Evolutionary conservation across 257 asterid species (phyloP), one percentile per base, ranked within the genome.

Genomic region (Salvia splendens): DNA sequence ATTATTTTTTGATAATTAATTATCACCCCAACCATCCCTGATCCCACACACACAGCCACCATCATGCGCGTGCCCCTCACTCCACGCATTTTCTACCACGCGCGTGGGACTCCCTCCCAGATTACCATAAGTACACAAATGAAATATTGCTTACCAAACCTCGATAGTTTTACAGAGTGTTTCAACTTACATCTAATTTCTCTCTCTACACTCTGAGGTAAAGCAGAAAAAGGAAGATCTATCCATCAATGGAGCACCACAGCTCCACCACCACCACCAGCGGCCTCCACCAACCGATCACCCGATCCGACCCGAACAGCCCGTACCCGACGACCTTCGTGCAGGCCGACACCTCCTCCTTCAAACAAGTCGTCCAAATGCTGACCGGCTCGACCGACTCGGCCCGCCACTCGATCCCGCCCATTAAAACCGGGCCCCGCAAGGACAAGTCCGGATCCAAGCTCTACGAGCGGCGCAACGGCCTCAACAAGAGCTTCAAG

Each of bases 291-390:
- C n/a, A 6, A 10, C 48, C 54, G 24, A 66, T 82, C 43, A 74
- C 96, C 78, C 85, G 93, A 92, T 89, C 97, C 84, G 95, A 87
- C 36, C 93, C 94, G 9, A 92, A 84, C 81, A 86, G 45, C 82
- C 97, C 96, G 4, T 85, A 84, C 75, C 97, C 97, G 50, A 92
- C 98, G 12, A 92, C 98, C 76, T 92, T 92, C 80, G 96, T 92
- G 74, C 97, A 89, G 68, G 97, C 98, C 6, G 95, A 92, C 69
- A 77, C 96, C 58, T 54, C 87, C 76, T 87, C 98, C 71, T 89
- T 92, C 96, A 92, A 89, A 58, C 92, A 87, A 70, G 96, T 89
- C 5, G 97, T 92, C 41, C 98, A 92, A 75, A 83, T 86, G 96
- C 95, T 92, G 14, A 92, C 97, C 68, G 97, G 98, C 17, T 85